Evolutionary conservation across 495 filamentous ascomycete species (phyloP), one percentile per base, ranked within the genome.

Genomic region (Trichoderma erinaceum): DNA sequence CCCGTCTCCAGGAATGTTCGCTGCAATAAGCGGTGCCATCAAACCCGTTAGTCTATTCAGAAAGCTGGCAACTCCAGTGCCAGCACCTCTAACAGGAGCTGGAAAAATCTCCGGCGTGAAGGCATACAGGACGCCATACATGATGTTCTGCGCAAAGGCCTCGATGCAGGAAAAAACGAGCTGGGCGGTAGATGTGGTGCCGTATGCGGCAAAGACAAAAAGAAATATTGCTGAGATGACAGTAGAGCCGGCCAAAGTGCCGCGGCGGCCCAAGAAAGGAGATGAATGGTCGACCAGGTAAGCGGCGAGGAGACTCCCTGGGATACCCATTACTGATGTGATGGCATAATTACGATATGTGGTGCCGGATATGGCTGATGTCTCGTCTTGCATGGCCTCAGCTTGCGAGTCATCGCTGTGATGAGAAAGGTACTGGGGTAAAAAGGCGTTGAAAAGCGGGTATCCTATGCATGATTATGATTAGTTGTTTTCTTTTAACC

Each of bases 31-130:
- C 0, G 91, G 91, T 32, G 92, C 90, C 74, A 92, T 79, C 35
- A 94, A 83, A 1, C 91, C 92, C 46, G 86, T 87, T 13, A 89
- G 75, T 1, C 92, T 82, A 72, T 94, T 94, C 63, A 90, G 78
- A 48, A 87, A 88, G 48, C 88, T 89, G 3, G 90, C 87, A 27
- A 94, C 78, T 0, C 90, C 91, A 65, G 90, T 93, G 0, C 90
- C 91, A 0, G 90, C 92, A 2, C 91, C 91, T 13, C 91, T 81
- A 68, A 92, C 86, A 67, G 90, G 90, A 0, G 91, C 90, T 3
- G 90, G 86, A 73, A 94, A 93, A 43, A 94, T 87, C 76, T 94
- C 91, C 4, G 91, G 91, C 1, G 91, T 94, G 71, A 92, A 96
- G 0, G 89, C 87, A 71, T 94, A 96, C 4, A 96, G 80, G 25